These are phyloP conservation scores for Penicillium pancosmium DNA, from an alignment of 495 filamentous ascomycete genomes.

Conservation along the genomic window DNA sequence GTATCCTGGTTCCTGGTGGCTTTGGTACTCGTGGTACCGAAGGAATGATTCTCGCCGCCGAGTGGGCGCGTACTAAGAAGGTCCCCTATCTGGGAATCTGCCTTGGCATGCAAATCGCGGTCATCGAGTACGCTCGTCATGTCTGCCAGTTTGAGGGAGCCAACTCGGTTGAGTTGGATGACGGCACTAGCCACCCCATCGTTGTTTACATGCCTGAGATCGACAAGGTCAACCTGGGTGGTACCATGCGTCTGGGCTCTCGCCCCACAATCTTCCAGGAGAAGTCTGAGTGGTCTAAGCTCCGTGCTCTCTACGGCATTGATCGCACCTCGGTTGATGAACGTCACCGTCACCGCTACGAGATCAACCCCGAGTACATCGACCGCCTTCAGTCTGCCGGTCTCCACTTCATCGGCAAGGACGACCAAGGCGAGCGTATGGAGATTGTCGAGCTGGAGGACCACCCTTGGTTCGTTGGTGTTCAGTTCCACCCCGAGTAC, in stretches of 20 bases:
- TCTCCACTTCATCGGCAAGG: conserved; percentile 64
- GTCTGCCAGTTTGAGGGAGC: conserved; percentile 64
- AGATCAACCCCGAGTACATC: conserved; percentile 46
- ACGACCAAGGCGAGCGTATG: conserved; percentile 83
- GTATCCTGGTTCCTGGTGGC: conserved; percentile 66
- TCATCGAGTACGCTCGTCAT: conserved; percentile 84
- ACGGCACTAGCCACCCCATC: conserved; percentile 56
- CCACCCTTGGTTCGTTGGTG: conserved; percentile 89
- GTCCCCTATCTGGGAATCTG: conserved; percentile 90
- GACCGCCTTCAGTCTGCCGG: conserved; percentile 36
- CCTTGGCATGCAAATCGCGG: conserved; percentile 92
- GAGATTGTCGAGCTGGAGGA: conserved; percentile 88
- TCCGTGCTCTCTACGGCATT: conserved; percentile 74
- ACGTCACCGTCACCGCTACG: conserved; percentile 51
- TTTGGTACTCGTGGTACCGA: conserved; percentile 82
- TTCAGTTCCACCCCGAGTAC: conserved; percentile 90
- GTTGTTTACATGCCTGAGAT: conserved; percentile 94
- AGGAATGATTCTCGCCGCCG: conserved; percentile 84
- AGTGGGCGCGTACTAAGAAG: conserved; percentile 81
- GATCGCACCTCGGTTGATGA: conserved; percentile 44
- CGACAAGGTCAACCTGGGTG: conserved; percentile 72
- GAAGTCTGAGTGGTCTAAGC: conserved; percentile 75
- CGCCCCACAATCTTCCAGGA: conserved; percentile 75
- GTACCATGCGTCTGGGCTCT: conserved; percentile 89
- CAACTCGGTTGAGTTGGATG: conserved; percentile 67